These are phyloP conservation scores for Clarireedia monteithiana DNA, from an alignment of 2,329 filamentous ascomycete genomes.

Conservation along the genomic window DNA sequence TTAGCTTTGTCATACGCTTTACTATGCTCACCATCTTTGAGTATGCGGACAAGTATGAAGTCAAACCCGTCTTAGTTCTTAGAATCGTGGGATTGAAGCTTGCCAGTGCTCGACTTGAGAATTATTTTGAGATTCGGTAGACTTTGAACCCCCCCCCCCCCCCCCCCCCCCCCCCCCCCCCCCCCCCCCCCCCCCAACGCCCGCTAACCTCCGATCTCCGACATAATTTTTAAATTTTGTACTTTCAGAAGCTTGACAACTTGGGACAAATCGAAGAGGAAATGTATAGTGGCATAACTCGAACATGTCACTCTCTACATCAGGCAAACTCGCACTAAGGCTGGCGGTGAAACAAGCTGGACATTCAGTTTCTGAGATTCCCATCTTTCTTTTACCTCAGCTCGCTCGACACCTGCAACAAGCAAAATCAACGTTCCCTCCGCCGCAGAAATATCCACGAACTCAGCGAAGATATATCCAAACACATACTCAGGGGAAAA, in stretches of 20 bases:
- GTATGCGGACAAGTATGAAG: neutral
- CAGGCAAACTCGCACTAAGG: conserved; percentile 7
- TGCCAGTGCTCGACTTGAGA: neutral
- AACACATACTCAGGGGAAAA: neutral
- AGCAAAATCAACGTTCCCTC: neutral
- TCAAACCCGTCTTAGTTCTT: neutral
- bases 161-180: neutral
- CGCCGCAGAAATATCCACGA: neutral
- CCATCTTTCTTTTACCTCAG: conserved; percentile 42
- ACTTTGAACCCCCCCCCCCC: neutral
- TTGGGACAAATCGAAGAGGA: neutral
- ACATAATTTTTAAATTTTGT: conserved; percentile 4
- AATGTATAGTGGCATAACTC: neutral
- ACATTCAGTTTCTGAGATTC: conserved; percentile 32
- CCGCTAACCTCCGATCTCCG: conserved; percentile 7
- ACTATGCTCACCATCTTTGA: conserved; percentile 47
- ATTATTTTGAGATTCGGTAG: conserved; percentile 10
- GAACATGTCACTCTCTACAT: conserved; percentile 6
- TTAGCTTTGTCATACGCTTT: conserved; percentile 67
- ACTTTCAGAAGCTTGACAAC: neutral
- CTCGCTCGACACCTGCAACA: conserved; percentile 1
- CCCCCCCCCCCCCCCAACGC: neutral
- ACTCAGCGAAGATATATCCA: conserved; percentile 8
- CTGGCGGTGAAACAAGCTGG: conserved; percentile 11
- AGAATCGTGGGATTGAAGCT: conserved; percentile 4